These are phyloP conservation scores for Limonium bicolor DNA, from an alignment of 148 eudicot genomes.

Conservation along the genomic window DNA sequence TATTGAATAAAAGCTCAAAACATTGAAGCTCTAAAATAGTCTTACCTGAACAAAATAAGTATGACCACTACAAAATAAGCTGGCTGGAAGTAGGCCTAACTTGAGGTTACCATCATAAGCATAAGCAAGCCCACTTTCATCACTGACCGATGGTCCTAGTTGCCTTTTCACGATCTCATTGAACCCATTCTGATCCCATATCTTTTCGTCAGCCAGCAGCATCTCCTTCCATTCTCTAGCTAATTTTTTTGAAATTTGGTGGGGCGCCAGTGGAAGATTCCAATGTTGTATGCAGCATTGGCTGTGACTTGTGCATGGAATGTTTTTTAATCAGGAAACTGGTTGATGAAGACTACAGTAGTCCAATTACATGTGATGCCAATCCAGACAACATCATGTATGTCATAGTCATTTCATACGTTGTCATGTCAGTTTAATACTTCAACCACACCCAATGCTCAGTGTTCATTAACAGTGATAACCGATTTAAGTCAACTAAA, in stretches of 20 bases:
- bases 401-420: not conserved
- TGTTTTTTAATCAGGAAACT: too few species aligned
- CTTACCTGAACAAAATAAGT: constrained; percentile 83
- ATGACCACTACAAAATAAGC: constrained; percentile 89
- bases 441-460: not conserved
- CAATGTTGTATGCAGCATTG: constrained; percentile 66
- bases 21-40: not conserved
- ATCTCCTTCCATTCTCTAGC: constrained; percentile 86
- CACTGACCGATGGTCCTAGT: constrained; percentile 81
- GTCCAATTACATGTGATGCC: not conserved
- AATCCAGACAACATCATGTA: not conserved
- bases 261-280: constrained; percentile 88
- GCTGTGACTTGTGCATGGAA: constrained; percentile 31
- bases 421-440: not conserved
- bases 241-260: constrained; percentile 59
- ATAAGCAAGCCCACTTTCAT: constrained; percentile 68
- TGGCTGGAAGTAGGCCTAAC: constrained; percentile 79
- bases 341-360: not conserved
- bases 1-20: too few species aligned
- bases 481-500: too few species aligned
- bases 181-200: constrained; percentile 92
- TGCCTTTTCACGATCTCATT: constrained; percentile 54
- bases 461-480: not conserved
- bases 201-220: constrained; percentile 60
- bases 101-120: constrained; percentile 81